Evolutionary conservation across 2,329 filamentous ascomycete genomes (phyloP).

Genomic region (Pezicula neosporulosa): DNA sequence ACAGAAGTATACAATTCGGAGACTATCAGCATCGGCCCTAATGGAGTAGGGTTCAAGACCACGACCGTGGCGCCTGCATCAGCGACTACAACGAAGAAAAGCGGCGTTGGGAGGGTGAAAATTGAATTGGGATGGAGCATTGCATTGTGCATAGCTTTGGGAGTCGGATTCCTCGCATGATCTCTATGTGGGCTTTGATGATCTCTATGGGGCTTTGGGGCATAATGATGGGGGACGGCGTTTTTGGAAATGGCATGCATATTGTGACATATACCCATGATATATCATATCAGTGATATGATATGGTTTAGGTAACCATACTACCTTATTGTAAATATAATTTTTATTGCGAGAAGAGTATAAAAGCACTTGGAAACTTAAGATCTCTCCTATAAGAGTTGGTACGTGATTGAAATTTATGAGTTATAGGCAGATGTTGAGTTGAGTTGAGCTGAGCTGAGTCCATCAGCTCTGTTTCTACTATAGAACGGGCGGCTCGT

Average conservation of each 20-base stretch:
- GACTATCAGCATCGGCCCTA: constrained; percentile 20
- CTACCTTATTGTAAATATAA: not conserved
- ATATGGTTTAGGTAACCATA: not conserved
- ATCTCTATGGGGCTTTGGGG: not conserved
- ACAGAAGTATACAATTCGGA: constrained; percentile 1
- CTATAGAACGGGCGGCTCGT: not conserved
- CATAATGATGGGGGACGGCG: not conserved
- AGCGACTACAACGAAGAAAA: constrained; percentile 10
- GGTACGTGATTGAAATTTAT: too few species aligned
- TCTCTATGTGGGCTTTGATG: constrained; percentile 3
- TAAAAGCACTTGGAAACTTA: too few species aligned
- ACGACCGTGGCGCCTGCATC: constrained; percentile 18
- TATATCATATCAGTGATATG: not conserved
- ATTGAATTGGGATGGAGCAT: constrained; percentile 5
- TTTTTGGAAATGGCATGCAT: constrained; percentile 3
- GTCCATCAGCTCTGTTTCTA: too few species aligned
- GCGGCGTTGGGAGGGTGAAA: constrained; percentile 5
- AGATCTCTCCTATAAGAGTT: too few species aligned
- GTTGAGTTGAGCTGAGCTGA: too few species aligned
- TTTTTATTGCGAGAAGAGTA: not conserved
- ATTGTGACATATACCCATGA: constrained; percentile 11
- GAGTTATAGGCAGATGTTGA: too few species aligned
- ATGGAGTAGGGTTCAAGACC: constrained; percentile 22
- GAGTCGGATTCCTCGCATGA: constrained; percentile 11
- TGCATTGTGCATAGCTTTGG: constrained; percentile 6